Evolutionary conservation across 2,329 filamentous ascomycete species (phyloP), one percentile per base, ranked within the genome.

Genomic region (Xylaria multiplex): DNA sequence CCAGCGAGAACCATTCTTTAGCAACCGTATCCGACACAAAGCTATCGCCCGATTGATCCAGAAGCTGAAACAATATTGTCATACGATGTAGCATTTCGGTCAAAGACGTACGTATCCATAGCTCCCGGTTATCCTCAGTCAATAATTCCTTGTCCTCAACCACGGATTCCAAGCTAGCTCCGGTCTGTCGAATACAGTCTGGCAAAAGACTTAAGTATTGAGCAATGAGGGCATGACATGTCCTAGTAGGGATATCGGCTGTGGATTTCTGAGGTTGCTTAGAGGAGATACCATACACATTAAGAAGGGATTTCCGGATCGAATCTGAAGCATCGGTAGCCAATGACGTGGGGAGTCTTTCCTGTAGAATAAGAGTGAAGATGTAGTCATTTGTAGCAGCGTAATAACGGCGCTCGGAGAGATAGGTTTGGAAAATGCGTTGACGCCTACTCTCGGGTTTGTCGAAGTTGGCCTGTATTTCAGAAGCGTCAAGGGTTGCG

Each of bases 61-160:
- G 79, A 22, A 91, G 83, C 70, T 93, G 85, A 71, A 94, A 92
- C 27, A 93, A 80, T 16, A 93, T 83, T 55, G 93, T 90, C 78
- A 96, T 82, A 46, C 90, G 85, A 74, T 96, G 91, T 45, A 91
- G 82, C 49, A 91, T 85, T 77, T 97, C 93, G 14, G 88, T 87
- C 43, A 82, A 75, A 22, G 66, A 72, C 11, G 81, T 75, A 42
- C 76, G 74, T 22, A 72, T 68, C 72, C 74, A 76, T 64, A 70
- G 67, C 37, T 70, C 69, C 30, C 70, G 69, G 46, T 74, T 58
- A n/a, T 76, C 72, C 1, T 73, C 72, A 2, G 70, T 72, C 42
- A 69, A 55, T 8, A 77, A 56, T 22, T 30, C 54, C 45, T 86
- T 82, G 49, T 87, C 84, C 24, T 84, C 83, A 27, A 86, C 81